Base-by-base conservation (phyloP, 495 filamentous ascomycete genomes). In the Daldinia decipiens region DNA sequence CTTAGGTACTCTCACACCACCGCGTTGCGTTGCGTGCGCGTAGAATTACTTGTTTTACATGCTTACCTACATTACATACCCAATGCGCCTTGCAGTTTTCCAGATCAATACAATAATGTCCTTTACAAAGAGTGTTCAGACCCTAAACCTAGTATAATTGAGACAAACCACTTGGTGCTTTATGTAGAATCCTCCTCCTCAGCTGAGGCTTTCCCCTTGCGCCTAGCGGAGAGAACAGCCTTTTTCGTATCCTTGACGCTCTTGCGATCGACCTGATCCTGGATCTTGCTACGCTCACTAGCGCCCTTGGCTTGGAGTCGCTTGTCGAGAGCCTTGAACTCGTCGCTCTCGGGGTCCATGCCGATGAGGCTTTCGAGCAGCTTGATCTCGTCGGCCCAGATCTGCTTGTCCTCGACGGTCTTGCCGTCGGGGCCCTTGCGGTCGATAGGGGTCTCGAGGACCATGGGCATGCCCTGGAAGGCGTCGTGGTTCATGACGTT, bases 381-480 rank as follows among this genome's bases (percentile, higher is more conserved):
- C 77, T 97, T 96, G 71, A 95, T 94, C 79, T 96, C 93, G 52
- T 88, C 83, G 3, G 92, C 92, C 93, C 93, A 95, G 8, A 93
- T 84, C 31, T 85, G 82, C 67, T 88, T 91, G 71, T 97, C 93
- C 45, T 92, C 87, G 34, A 89, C 81, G 34, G 78, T 78, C 75
- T 87, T 88, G 4, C 84, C 86, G 68, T 86, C 78, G 9, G 81
- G 70, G 7, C 83, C 84, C 59, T 82, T 85, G 32, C 87, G 84
- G 51, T 96, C 91, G 72, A 97, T 95, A 15, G 95, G 95, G 40
- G 95, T 98, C 80, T 99, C 95, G 17, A 99, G 84, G 5, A 99
- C 87, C 89, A 99, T 93, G 3, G 95, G 95, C 56, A 98, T 71
- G 11, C 87, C 88, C 73, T 93, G 85, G 43, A 98, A 91, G 0